These are phyloP conservation scores for Trichoderma pleuroti DNA, from an alignment of 2,329 filamentous ascomycete genomes.

Conservation along the genomic window DNA sequence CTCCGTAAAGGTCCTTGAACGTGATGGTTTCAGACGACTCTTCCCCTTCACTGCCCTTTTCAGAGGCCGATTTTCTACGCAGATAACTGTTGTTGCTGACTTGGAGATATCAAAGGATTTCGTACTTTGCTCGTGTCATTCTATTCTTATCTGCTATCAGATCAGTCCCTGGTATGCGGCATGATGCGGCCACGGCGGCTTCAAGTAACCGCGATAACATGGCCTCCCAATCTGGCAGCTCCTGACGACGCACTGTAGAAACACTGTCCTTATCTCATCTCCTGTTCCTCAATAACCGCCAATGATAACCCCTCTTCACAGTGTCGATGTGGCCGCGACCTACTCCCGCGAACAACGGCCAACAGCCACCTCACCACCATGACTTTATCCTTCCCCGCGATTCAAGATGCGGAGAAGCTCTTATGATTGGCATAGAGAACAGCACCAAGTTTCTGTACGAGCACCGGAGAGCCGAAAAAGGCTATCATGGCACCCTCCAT, in stretches of 20 bases:
- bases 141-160: slow-evolving; percentile 12
- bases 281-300: fast-evolving
- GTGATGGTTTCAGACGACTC: neutral
- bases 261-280: slow-evolving; percentile 9
- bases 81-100: neutral
- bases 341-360: neutral
- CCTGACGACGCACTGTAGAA: neutral
- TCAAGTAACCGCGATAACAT: slow-evolving; percentile 1
- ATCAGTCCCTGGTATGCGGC: neutral
- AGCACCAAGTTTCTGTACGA: neutral
- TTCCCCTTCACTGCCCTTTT: neutral
- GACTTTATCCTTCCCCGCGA: slow-evolving; percentile 14
- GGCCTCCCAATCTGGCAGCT: neutral
- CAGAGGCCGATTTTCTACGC: neutral
- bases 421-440: neutral
- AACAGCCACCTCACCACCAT: slow-evolving; percentile 6
- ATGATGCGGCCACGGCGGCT: slow-evolving; percentile 10
- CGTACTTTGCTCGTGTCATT: neutral
- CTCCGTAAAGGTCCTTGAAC: neutral
- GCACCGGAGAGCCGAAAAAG: neutral
- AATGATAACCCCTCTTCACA: neutral
- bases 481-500: neutral
- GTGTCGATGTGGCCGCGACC: neutral
- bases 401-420: slow-evolving; percentile 11
- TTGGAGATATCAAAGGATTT: neutral